Evolutionary conservation across 75 land plant genomes (phyloP), one percentile per base, ranked within the genome.

Genomic region (Sequoiadendron giganteum): DNA sequence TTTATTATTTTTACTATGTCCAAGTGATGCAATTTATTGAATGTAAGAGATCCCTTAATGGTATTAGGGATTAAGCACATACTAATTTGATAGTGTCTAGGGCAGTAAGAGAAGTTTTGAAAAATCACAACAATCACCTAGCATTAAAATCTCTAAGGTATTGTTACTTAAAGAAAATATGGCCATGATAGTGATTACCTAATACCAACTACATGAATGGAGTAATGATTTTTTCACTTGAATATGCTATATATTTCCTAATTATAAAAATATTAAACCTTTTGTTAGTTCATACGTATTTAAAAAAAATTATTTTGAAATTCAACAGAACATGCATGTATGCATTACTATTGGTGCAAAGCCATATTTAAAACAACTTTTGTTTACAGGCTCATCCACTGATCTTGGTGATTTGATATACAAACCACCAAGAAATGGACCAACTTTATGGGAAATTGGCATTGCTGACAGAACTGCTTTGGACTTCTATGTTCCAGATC

Each of bases 371-470:
- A 82, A 47, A 10, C 1, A 82, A 38, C 11, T 30, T 81, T 38
- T 81, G 86, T 82, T 25, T 85, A 78, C 89, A 95, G 95, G 95
- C 73, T 52, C 39, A 73, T 10, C 47, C 85, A 56, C 91, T 28
- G 91, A 92, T 76, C 85, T 93, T 49, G 93, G 91, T 75, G 48
- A 61, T 65, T 10, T 94, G 79, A 81, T 89, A 18, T 93, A 88
- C 82, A n/a, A 87, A 39, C 94, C 94, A 40, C 94, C 93, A 61
- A 91, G 91, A 86, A 65, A 52, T 48, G 94, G 94, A 10, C 93
- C 89, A 14, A 93, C 94, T 1, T 25, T 91, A 4, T 93, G 94
- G 94, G 94, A 93, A 87, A 91, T 93, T 42, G 94, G 94, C 25
- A 75, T 93, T 58, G 91, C 94, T 55, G 93, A 93, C 70, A 91